phyloP scores from a whole-genome alignment of 2,329 filamentous ascomycete genomes.

The Myriosclerotinia scirpicola region DNA sequence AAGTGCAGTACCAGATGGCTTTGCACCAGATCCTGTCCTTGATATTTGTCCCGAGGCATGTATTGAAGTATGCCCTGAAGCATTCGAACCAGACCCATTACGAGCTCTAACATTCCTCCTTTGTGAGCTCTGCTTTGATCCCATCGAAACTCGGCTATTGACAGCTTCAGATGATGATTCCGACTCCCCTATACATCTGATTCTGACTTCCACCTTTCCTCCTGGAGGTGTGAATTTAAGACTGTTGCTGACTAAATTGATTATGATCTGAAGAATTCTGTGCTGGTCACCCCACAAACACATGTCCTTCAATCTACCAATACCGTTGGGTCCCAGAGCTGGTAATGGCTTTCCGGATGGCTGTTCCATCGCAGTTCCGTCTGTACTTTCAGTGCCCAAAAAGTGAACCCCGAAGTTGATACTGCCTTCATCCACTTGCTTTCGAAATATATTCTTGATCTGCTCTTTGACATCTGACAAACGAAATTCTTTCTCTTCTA shows the following conservation, averaged over 20 bases:
- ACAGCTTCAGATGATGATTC: conserved; percentile 30
- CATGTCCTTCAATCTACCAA: conserved; percentile 77
- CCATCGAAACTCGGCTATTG: conserved; percentile 30
- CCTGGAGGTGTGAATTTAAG: conserved; percentile 83
- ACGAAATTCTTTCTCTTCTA: conserved; percentile 84
- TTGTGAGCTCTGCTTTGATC: conserved; percentile 38
- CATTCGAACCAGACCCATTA: conserved; percentile 42
- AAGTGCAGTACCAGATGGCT: conserved; percentile 52
- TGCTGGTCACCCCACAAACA: conserved; percentile 88
- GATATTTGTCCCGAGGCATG: conserved; percentile 44
- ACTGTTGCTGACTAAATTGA: conserved; percentile 89
- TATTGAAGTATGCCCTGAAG: conserved; percentile 41
- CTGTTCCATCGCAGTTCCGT: conserved; percentile 25
- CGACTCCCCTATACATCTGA: conserved; percentile 67
- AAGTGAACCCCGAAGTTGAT: conserved; percentile 75
- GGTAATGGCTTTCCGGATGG: conserved; percentile 45
- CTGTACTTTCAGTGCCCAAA: conserved; percentile 51
- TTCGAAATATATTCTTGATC: conserved; percentile 76
- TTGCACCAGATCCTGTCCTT: conserved; percentile 40
- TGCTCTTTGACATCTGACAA: conserved; percentile 83
- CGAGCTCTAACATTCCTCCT: conserved; percentile 27
- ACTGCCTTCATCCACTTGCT: conserved; percentile 77
- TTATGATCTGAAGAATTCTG: conserved; percentile 86
- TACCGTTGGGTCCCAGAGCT: conserved; percentile 63
- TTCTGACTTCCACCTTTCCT: conserved; percentile 73